phyloP scores from a whole-genome alignment of 192 early-diverging fungal genomes.

The Rhizophagus prolifer region DNA sequence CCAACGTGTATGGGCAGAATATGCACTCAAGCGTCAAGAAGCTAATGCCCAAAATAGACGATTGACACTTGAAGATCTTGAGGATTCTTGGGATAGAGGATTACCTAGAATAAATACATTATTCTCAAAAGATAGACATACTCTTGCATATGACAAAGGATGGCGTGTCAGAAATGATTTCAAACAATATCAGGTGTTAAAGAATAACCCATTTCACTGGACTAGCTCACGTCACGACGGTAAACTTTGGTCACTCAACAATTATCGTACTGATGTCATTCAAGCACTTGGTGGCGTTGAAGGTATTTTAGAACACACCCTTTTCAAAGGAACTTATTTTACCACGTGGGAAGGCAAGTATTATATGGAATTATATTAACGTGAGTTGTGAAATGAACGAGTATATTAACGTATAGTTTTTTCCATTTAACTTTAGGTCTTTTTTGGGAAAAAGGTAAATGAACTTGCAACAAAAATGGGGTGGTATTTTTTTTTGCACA shows the following conservation, averaged over 20 bases:
- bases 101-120: conserved; percentile 98
- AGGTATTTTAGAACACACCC: conserved; percentile 96
- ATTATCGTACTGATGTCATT: conserved; percentile 99
- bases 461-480: background rate
- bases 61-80: conserved; percentile 96
- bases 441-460: conserved; percentile 13
- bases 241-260: conserved; percentile 92
- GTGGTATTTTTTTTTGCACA: conserved; percentile 12
- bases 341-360: conserved; percentile 98
- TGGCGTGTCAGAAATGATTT: conserved; percentile 97
- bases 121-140: conserved; percentile 99
- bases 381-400: background rate
- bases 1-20: conserved; percentile 99
- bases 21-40: conserved; percentile 95
- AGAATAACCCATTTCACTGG: conserved; percentile 97
- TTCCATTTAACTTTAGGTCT: background rate
- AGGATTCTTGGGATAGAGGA: conserved; percentile 98
- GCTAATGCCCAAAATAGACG: conserved; percentile 96
- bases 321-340: conserved; percentile 98
- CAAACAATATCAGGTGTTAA: conserved; percentile 96
- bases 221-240: conserved; percentile 83
- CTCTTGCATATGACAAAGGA: conserved; percentile 98
- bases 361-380: conserved; percentile 70
- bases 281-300: conserved; percentile 98
- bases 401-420: background rate